Percentiles rank a stretch among this genome's conserved stretches.
Evolutionary conservation across 2,329 filamentous ascomycete genomes (phyloP).

Genomic region (Chaetomium globosum): DNA sequence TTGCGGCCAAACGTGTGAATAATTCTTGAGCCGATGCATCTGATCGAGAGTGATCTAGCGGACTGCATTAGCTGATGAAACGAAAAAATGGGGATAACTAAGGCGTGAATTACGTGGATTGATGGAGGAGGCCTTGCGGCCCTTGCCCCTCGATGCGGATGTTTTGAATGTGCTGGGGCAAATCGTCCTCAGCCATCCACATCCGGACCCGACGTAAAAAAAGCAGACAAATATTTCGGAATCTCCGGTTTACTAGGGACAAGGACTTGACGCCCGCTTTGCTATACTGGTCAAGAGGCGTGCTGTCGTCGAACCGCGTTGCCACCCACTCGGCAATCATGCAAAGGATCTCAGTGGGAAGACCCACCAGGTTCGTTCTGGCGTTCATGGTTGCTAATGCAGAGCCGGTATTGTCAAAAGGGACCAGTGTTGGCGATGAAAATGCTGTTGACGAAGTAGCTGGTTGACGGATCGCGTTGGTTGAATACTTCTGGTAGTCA

Average conservation of each 20-base stretch:
- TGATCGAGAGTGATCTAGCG: background rate
- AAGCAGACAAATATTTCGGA: constrained; percentile 4
- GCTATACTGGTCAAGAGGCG: background rate
- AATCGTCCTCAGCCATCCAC: constrained; percentile 5
- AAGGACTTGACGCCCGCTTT: background rate
- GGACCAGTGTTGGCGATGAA: background rate
- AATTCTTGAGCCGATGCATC: background rate
- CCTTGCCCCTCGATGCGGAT: background rate
- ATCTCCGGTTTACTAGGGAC: constrained; percentile 1
- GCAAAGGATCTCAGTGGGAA: background rate
- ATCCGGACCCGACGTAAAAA: background rate
- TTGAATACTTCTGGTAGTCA: too few relatives aligned
- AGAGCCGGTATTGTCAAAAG: background rate
- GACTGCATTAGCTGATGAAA: background rate
- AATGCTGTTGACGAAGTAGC: background rate
- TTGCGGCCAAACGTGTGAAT: background rate
- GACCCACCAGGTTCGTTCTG: background rate
- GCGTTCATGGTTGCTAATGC: background rate
- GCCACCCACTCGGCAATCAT: background rate
- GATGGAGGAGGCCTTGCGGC: background rate
- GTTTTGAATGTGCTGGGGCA: background rate
- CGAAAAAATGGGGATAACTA: too few relatives aligned
- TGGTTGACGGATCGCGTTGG: background rate
- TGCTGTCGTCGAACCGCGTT: constrained; percentile 5
- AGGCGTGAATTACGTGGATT: background rate